These are phyloP conservation scores for Pistacia vera DNA, from an alignment of 345 rosid species.

Conservation along the genomic window DNA sequence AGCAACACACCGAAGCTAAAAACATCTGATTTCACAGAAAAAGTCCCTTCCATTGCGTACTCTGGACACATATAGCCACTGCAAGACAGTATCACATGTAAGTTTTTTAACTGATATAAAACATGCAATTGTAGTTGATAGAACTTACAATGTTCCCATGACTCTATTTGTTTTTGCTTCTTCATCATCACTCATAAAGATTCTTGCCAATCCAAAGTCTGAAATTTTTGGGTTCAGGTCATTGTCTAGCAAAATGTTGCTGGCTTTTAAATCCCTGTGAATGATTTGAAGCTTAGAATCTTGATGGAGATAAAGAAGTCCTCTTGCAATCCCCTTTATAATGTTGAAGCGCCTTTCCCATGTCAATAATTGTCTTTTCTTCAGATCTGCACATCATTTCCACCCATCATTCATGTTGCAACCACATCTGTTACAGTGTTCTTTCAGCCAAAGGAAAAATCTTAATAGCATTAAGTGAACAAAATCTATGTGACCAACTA, in stretches of 20 bases:
- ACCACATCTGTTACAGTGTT: background rate
- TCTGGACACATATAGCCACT: constrained; percentile 21
- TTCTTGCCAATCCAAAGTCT: constrained; percentile 23
- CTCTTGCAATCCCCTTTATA: constrained; percentile 17
- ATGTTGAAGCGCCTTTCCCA: constrained; percentile 21
- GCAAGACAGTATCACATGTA: too few species aligned
- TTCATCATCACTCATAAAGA: constrained; percentile 7
- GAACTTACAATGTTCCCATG: constrained; percentile 21
- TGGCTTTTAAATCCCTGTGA: constrained; percentile 18
- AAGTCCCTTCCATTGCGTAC: background rate
- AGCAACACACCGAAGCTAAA: constrained; percentile 13
- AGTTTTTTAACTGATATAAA: background rate
- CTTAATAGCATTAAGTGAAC: background rate
- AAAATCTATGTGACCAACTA: background rate
- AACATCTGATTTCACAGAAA: background rate
- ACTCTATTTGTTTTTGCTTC: constrained; percentile 11
- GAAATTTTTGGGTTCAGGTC: constrained; percentile 22
- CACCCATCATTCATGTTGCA: background rate
- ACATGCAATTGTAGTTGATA: background rate
- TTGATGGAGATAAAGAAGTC: constrained; percentile 24
- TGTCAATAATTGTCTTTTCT: background rate
- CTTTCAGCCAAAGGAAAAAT: background rate
- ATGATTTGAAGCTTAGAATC: constrained; percentile 18
- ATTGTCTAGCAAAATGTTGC: constrained; percentile 13
- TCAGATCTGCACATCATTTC: constrained; percentile 8